Base-by-base conservation (phyloP, 352 stramenopile species). In the Phytophthora kernoviae region DNA sequence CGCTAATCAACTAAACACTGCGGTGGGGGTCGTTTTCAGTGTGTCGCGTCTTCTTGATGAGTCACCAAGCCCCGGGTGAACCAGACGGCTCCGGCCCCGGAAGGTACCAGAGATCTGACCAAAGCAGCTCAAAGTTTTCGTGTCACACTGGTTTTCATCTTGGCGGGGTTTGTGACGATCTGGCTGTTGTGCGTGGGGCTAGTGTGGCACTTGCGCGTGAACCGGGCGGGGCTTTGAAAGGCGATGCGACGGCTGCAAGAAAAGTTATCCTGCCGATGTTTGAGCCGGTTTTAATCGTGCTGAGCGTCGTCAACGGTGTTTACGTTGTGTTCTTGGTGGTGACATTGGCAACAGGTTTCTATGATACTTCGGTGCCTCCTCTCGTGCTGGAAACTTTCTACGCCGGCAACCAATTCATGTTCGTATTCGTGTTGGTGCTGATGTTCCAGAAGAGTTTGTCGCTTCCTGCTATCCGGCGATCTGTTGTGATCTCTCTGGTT, bases 381-480 rank as follows among this genome's bases (percentile, higher is more conserved):
- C 30, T 78, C 12, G 20, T 65, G 10, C 49, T 67, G 6, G 68
- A 77, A 51, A 34, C 40, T 5, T 59, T 73, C 37, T 79, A 76
- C 58, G 59, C 48, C 3, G 71, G 62, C 1, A 65, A 76, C 17
- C 39, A 68, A 40, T 82, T 84, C 50, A 62, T 61, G 43, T 53
- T 82, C 17, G 48, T 70, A 45, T 57, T 77, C 26, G 56, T 82
- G 20, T 22, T 79, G 9, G 49, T 82, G 9, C 54, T 84, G 18
- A 65, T 84, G 55, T 65, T 73, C 22, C 56, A 84, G 44, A 87
- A 87, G 40, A 87, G 71, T 40, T 15, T 84, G 3, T 84, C 77
- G 4, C 9, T 54, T 1, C 62, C 70, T n/a, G 77, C 74, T 0
- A 20, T 87, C 4, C 30, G 61, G 2, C 77, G 74, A 12, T 56